A percentile compares a stretch with the other conserved stretches of the same genome.
Evolutionary conservation across 2,329 filamentous ascomycete genomes (phyloP).

Genomic region (Paraphoma chrysanthemicola): DNA sequence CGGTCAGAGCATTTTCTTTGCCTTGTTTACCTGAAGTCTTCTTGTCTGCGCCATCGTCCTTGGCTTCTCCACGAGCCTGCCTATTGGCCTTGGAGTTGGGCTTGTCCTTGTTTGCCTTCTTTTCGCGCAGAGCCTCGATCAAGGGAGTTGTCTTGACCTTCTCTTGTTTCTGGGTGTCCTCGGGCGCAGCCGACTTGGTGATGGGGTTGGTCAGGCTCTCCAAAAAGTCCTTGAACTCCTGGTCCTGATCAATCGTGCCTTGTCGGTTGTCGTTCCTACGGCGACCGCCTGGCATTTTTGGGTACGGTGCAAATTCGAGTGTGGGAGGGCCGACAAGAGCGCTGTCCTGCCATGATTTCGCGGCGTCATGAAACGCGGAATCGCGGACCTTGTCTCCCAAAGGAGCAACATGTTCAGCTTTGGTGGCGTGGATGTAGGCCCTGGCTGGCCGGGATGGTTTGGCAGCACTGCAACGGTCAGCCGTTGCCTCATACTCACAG

Average conservation of each 20-base stretch:
- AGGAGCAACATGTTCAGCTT: constrained; percentile 68
- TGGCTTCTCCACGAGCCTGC: constrained; percentile 64
- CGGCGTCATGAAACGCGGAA: constrained; percentile 79
- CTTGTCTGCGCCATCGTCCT: constrained; percentile 64
- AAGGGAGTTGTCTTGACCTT: constrained; percentile 85
- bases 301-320: constrained; percentile 83
- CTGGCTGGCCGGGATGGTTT: constrained; percentile 83
- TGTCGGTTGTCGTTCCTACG: constrained; percentile 82
- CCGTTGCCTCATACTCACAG: background rate
- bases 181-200: constrained; percentile 60
- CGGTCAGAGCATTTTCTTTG: constrained; percentile 37
- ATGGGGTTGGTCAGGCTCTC: constrained; percentile 81
- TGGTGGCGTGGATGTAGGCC: constrained; percentile 83
- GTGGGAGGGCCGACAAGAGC: constrained; percentile 79
- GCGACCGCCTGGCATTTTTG: constrained; percentile 78
- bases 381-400: constrained; percentile 75
- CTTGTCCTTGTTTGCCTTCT: constrained; percentile 78
- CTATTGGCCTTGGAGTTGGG: constrained; percentile 62
- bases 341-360: constrained; percentile 74
- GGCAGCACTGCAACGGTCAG: constrained; percentile 53
- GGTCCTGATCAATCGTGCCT: constrained; percentile 95
- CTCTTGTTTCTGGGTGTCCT: constrained; percentile 61
- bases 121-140: constrained; percentile 88
- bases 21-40: constrained; percentile 41
- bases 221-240: constrained; percentile 93